Evolutionary conservation across 169 alveolate genomes (phyloP), one percentile per base, ranked within the genome.

Genomic region (Plasmodium malariae): DNA sequence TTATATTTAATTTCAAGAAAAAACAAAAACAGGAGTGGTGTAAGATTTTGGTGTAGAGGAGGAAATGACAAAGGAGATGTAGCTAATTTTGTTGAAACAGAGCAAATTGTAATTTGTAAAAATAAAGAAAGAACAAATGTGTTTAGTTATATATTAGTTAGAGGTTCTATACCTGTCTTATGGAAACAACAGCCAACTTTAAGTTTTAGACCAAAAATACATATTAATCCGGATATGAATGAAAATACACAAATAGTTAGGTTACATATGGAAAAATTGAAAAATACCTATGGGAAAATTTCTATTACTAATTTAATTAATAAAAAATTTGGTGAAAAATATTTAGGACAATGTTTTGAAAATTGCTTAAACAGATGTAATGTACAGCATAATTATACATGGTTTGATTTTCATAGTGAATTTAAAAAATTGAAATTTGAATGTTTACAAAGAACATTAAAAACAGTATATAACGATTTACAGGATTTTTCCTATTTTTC

Each of bases 141-240:
- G 45, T 96, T 93, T 92, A 93, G 97, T 11, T 95, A 96, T 63
- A 93, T 96, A 9, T n/a, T 88, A 55, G 59, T 51, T 19, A 95
- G 99, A 76, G 99, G 99, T 51, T 97, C 99, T 32, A 97, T 98
- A 21, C 99, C 99, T 9, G 89, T 97, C 32, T 96, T 98, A 87
- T 98, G 99, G 99, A 96, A 96, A 55, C 98, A 98, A 36, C 45
- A 68, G 43, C 91, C 91, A 54, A 69, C 85, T 12, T 71, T 83
- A 43, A 65, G 73, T 21, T 1, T 83, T 32, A 83, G 91, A 40
- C 91, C 91, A 3, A 69, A 28, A 83, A 83, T 83, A 65, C 36
- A 65, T 9, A 43, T 83, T 26, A 68, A 63, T 36, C 12, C 49
- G 36, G 72, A 83, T 21, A 68, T 57, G 91, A 65, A 51, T 51